Conservation (phyloP, 441 rosid species). For the Dalechampia spathulata region DNA sequence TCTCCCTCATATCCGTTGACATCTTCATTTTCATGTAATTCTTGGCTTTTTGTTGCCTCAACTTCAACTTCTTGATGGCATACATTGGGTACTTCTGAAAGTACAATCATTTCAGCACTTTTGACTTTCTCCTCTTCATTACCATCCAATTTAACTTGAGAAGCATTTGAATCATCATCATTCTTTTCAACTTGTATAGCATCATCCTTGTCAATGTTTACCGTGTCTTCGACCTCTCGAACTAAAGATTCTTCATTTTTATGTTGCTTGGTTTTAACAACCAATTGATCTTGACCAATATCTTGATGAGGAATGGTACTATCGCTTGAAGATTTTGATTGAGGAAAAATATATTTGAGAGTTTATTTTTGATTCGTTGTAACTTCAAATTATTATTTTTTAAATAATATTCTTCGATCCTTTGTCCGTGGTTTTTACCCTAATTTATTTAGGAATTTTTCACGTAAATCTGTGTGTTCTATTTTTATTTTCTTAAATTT, state of each 20-base stretch:
- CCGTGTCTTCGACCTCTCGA: slow-evolving; percentile 14
- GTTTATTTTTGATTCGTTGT: no score
- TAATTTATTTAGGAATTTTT: no score
- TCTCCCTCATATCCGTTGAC: no score
- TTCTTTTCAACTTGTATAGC: slow-evolving; percentile 1
- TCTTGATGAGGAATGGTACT: background rate
- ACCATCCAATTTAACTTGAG: background rate
- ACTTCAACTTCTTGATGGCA: background rate
- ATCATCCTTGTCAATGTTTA: slow-evolving; percentile 10
- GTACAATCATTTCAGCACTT: background rate
- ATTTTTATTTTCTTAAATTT: no score
- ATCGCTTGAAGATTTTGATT: background rate
- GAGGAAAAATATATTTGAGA: slow-evolving; percentile 4
- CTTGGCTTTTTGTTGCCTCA: background rate
- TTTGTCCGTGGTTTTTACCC: no score
- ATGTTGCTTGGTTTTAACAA: slow-evolving; percentile 15
- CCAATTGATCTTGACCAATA: background rate
- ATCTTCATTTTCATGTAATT: no score
- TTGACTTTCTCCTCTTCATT: slow-evolving; percentile 12
- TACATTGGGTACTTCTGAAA: slow-evolving; percentile 14
- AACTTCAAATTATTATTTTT: no score
- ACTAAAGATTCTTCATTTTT: slow-evolving; percentile 8
- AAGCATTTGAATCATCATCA: background rate
- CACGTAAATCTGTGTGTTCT: no score
- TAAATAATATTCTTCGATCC: no score